phyloP scores from a whole-genome alignment of 2,329 filamentous ascomycete genomes.

The Aspergillus sp. region DNA sequence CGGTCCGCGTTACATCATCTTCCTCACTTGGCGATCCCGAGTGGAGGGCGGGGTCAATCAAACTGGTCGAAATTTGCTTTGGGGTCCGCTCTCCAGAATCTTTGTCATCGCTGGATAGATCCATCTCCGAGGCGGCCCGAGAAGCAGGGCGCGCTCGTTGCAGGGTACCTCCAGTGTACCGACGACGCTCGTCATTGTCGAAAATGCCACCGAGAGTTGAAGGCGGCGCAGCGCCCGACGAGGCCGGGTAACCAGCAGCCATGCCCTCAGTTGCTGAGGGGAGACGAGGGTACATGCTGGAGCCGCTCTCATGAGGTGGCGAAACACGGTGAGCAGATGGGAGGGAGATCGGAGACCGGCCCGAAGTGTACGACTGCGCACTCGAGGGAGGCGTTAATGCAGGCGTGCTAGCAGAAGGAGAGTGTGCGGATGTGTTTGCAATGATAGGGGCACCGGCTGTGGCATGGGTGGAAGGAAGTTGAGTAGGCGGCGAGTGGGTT shows the following conservation, averaged over 20 bases:
- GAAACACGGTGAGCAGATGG: constrained; percentile 53
- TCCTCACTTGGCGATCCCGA: constrained; percentile 25
- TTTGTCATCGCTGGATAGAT: constrained; percentile 33
- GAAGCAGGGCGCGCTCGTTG: constrained; percentile 53
- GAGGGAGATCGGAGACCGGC: constrained; percentile 59
- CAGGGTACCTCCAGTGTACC: constrained; percentile 62
- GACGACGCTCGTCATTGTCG: constrained; percentile 60
- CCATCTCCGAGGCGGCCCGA: constrained; percentile 36
- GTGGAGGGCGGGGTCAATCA: constrained; percentile 45
- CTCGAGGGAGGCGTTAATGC: constrained; percentile 64
- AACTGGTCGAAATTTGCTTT: constrained; percentile 37
- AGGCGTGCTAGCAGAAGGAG: constrained; percentile 55
- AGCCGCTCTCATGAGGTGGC: constrained; percentile 49
- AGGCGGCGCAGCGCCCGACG: constrained; percentile 57
- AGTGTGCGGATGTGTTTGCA: constrained; percentile 42
- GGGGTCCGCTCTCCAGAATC: constrained; percentile 36
- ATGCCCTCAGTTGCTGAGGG: constrained; percentile 61
- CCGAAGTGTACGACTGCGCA: constrained; percentile 62
- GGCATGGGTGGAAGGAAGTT: constrained; percentile 44
- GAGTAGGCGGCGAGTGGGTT: constrained; percentile 56
- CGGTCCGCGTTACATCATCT: constrained; percentile 35
- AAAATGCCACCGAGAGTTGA: constrained; percentile 61
- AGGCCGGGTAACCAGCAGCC: constrained; percentile 50
- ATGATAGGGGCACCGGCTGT: constrained; percentile 40
- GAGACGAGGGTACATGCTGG: constrained; percentile 63